phyloP scores from a whole-genome alignment of 78 protist genomes.

The Guillardia theta region DNA sequence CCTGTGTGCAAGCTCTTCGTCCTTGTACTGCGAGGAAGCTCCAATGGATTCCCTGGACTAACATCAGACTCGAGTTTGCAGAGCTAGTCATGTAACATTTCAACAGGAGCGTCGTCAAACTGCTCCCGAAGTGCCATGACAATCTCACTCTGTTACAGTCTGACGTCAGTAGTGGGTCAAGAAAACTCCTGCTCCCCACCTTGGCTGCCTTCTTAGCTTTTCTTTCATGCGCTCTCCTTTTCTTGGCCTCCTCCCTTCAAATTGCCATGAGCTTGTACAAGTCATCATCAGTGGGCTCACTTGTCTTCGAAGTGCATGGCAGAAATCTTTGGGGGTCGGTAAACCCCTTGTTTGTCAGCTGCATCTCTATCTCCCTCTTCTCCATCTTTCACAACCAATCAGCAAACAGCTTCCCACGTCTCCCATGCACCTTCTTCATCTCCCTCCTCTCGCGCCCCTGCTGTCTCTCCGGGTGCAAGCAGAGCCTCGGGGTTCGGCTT shows the following conservation, averaged over 20 bases:
- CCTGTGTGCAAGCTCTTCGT: too few species aligned
- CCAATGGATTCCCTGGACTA: background rate
- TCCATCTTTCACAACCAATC: too few species aligned
- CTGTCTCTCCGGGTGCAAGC: background rate
- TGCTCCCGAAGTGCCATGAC: background rate
- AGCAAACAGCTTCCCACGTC: too few species aligned
- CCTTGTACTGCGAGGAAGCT: too few species aligned
- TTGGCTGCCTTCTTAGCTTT: background rate
- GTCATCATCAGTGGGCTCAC: too few species aligned
- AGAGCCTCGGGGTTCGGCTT: constrained; percentile 15
- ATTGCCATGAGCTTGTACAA: too few species aligned
- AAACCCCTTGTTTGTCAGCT: background rate
- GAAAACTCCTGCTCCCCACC: too few species aligned
- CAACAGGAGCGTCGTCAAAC: constrained; percentile 12
- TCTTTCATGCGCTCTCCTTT: background rate
- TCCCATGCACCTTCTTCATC: background rate
- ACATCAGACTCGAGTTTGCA: background rate
- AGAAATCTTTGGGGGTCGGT: background rate
- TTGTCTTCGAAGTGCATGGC: background rate
- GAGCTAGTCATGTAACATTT: background rate
- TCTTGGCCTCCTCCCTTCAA: background rate
- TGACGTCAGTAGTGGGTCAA: too few species aligned
- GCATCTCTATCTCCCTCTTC: background rate
- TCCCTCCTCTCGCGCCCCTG: background rate
- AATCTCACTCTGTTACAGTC: too few species aligned